Conservation (phyloP, 164 flowering plant species). For the Litsea cubeba region DNA sequence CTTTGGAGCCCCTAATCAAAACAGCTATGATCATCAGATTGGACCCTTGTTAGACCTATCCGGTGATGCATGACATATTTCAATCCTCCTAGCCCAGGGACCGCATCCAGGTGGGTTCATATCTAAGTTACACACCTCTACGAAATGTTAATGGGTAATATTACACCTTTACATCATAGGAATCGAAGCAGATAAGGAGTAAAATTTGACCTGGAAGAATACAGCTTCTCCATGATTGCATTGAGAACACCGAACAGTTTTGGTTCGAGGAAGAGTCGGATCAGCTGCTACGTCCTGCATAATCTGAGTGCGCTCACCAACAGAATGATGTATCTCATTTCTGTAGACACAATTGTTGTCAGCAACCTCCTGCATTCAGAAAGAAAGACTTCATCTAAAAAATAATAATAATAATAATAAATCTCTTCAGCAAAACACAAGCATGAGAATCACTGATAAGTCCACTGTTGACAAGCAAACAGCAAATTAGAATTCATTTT, state of each 20-base stretch:
- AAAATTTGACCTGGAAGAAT: slow-evolving; percentile 72
- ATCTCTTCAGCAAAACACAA: not conserved
- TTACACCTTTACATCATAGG: not conserved
- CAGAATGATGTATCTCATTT: slow-evolving; percentile 81
- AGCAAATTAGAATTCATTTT: not conserved
- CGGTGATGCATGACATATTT: too few species aligned
- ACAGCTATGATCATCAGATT: too few species aligned
- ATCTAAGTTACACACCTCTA: too few species aligned
- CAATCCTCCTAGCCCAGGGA: too few species aligned
- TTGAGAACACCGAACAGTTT: slow-evolving; percentile 57
- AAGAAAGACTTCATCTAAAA: not conserved
- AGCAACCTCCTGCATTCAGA: slow-evolving; percentile 66
- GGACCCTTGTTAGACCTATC: too few species aligned
- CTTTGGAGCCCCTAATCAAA: too few species aligned
- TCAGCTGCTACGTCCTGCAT: slow-evolving; percentile 84
- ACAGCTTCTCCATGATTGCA: slow-evolving; percentile 93
- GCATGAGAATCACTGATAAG: not conserved
- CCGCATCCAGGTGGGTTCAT: too few species aligned
- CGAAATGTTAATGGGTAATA: too few species aligned
- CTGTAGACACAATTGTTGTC: slow-evolving; percentile 84
- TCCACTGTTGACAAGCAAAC: not conserved
- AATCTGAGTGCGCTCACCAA: slow-evolving; percentile 73
- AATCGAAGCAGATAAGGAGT: not conserved
- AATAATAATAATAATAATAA: too few species aligned
- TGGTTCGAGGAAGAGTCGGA: slow-evolving; percentile 94